Evolutionary conservation across 2,329 filamentous ascomycete species (phyloP).

Genomic region (Drechslerella dactyloides): DNA sequence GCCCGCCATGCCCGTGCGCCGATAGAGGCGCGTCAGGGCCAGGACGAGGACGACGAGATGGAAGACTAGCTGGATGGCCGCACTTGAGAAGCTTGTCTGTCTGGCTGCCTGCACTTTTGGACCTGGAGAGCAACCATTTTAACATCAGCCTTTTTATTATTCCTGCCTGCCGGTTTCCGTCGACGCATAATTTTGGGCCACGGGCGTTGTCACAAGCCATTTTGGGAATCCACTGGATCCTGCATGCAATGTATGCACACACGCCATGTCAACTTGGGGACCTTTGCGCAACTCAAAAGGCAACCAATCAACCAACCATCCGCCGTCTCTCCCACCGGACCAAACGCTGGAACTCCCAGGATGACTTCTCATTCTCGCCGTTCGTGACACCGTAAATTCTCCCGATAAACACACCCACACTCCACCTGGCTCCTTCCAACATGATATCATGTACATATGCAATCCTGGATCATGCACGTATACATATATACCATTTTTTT

Average conservation of each 20-base stretch:
- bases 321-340: constrained; percentile 8
- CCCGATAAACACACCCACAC: not conserved
- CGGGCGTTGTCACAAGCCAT: not conserved
- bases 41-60: constrained; percentile 46
- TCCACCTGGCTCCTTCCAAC: constrained; percentile 27
- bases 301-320: not conserved
- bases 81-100: not conserved
- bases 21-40: constrained; percentile 32
- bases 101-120: constrained; percentile 7
- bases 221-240: constrained; percentile 13
- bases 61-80: constrained; percentile 33
- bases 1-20: constrained; percentile 22
- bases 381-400: constrained; percentile 19
- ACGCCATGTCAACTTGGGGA: constrained; percentile 5
- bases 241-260: too few species aligned
- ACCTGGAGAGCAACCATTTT: not conserved
- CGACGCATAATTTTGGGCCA: constrained; percentile 2
- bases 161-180: constrained; percentile 7
- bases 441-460: constrained; percentile 42
- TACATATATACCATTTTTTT: constrained; percentile 34
- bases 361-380: constrained; percentile 2
- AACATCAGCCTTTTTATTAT: constrained; percentile 12
- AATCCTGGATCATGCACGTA: constrained; percentile 41
- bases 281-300: constrained; percentile 9
- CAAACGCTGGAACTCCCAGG: constrained; percentile 13